Evolutionary conservation across 2,329 filamentous ascomycete species (phyloP), one percentile per base, ranked within the genome.

Genomic region (Aspergillus uvarum): DNA sequence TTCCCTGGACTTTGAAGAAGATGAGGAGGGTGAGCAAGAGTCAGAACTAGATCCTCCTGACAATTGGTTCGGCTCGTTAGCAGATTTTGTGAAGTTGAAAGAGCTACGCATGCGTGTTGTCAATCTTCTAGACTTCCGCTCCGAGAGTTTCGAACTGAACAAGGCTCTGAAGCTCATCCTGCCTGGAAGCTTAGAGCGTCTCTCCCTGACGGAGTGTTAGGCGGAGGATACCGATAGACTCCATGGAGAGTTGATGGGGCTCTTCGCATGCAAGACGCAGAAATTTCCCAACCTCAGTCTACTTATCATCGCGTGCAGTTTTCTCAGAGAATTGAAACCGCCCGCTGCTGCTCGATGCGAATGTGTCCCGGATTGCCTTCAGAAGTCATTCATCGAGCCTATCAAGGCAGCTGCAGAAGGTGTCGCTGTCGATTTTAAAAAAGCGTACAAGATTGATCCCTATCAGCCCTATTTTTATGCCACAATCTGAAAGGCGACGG

Each of bases 31-130:
- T 6, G 31, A 49, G 6, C 5, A 21, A 24, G 29, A 49, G 21
- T 49, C 12, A 7, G 3, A 35, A 10, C 32, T 35, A 1, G 58
- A 52, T 26, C n/a, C 22, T 44, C 48, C 47, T 24, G 47, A 16
- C 12, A 35, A 55, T 49, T 60, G 54, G 53, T 52, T 60, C 2
- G 58, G 58, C 7, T 50, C 58, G 4, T 44, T 60, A 16, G 54
- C 50, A 11, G 54, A 54, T 21, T 60, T 60, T 42, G 32, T 21
- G 14, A 22, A 48, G 16, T 19, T 60, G 16, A 31, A 31, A 16
- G 38, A 56, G 22, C 48, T 60, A 19, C 50, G 48, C 2, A 42
- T 54, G 7, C 50, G 47, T 12, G 54, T 26, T 12, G 21, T 50
- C 21, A 60, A 56, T 16, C 14, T 57, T 2, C 22, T 60, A 6